Conservation (phyloP, 2,329 filamentous ascomycete genomes). For the Clonostachys chloroleuca region DNA sequence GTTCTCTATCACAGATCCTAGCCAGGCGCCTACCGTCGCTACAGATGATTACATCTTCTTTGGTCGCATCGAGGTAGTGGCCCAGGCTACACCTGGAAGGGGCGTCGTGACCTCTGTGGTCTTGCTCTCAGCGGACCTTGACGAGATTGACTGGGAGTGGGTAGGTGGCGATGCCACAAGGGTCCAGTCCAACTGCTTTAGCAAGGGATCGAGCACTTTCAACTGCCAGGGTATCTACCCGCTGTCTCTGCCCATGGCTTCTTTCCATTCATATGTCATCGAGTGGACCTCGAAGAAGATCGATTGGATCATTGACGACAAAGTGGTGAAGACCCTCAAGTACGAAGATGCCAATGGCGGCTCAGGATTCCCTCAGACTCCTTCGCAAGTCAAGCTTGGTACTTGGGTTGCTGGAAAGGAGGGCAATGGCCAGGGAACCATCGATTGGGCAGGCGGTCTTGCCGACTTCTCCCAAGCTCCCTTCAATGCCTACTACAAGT, state of each 20-base stretch:
- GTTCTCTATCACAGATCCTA: constrained; percentile 64
- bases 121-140: constrained; percentile 83
- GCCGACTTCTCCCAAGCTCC: constrained; percentile 46
- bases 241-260: constrained; percentile 50
- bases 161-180: constrained; percentile 69
- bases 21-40: constrained; percentile 67
- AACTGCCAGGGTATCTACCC: constrained; percentile 62
- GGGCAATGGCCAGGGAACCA: constrained; percentile 63
- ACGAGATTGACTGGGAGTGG: constrained; percentile 94
- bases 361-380: constrained; percentile 65
- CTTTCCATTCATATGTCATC: constrained; percentile 61
- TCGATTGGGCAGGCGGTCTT: constrained; percentile 65
- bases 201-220: constrained; percentile 66
- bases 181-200: constrained; percentile 86
- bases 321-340: constrained; percentile 55
- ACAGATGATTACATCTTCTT: constrained; percentile 95
- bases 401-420: constrained; percentile 59
- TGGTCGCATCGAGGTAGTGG: constrained; percentile 73
- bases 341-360: constrained; percentile 54
- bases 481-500: constrained; percentile 53
- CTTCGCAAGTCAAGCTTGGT: constrained; percentile 67
- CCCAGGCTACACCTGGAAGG: constrained; percentile 73
- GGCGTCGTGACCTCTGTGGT: constrained; percentile 90
- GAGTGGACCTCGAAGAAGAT: constrained; percentile 64
- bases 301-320: constrained; percentile 62